These are phyloP conservation scores for Phoma sp. DNA, from an alignment of 2,329 filamentous ascomycete species.

Conservation along the genomic window DNA sequence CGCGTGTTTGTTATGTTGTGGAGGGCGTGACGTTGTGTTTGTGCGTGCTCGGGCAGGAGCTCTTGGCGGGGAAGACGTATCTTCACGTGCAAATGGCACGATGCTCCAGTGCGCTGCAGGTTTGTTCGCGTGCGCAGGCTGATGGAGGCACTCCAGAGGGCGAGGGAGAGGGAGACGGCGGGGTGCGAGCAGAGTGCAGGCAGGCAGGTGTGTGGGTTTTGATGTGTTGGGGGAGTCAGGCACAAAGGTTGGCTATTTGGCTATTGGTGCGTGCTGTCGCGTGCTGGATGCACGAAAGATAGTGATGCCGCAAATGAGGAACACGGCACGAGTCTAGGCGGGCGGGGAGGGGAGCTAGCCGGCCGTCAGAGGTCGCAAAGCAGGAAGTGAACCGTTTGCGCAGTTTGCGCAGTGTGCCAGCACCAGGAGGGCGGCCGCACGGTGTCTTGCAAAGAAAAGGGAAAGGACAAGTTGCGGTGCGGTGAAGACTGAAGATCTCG, in stretches of 20 bases:
- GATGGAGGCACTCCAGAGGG: slow-evolving; percentile 1
- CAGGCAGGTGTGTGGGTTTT: slow-evolving; percentile 4
- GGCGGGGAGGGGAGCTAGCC: slow-evolving; percentile 11
- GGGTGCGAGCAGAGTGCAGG: slow-evolving; percentile 18
- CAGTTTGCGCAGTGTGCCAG: slow-evolving; percentile 4
- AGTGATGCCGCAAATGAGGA: slow-evolving; percentile 7
- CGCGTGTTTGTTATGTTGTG: slow-evolving; percentile 23
- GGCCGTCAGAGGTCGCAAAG: background rate
- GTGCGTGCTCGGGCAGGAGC: slow-evolving; percentile 6
- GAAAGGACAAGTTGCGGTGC: slow-evolving; percentile 31
- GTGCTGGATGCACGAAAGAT: slow-evolving; percentile 38
- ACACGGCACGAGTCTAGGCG: slow-evolving; percentile 14
- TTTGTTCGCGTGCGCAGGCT: slow-evolving; percentile 6
- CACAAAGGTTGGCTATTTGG: slow-evolving; percentile 32
- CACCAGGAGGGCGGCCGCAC: slow-evolving; percentile 7
- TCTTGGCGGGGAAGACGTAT: slow-evolving; percentile 40
- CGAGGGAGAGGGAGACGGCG: background rate
- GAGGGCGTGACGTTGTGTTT: slow-evolving; percentile 23
- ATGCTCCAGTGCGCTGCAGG: slow-evolving; percentile 14
- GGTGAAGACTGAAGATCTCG: slow-evolving; percentile 18
- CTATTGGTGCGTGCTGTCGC: slow-evolving; percentile 45
- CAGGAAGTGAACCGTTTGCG: slow-evolving; percentile 5
- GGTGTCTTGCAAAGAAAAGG: slow-evolving; percentile 3
- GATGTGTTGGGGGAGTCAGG: slow-evolving; percentile 31
- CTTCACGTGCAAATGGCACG: slow-evolving; percentile 42